phyloP scores from a whole-genome alignment of 257 asterid genomes.

The Solanum dulcamara region DNA sequence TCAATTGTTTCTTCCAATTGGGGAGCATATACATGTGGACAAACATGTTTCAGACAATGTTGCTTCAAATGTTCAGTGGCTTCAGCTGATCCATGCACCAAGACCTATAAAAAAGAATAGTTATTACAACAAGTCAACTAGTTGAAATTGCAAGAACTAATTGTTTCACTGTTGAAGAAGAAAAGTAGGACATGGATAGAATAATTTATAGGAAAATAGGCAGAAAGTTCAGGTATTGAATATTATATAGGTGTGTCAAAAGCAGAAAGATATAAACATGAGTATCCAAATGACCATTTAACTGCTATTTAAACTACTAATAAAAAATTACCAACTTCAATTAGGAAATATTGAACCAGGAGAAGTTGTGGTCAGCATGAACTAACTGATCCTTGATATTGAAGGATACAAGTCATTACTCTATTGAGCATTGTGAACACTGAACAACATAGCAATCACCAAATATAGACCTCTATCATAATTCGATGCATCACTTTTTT shows the following conservation, averaged over 20 bases:
- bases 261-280: not conserved
- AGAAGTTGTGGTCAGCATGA: not conserved
- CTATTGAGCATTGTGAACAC: not conserved
- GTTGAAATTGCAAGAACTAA: not conserved
- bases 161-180: not conserved
- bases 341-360: not conserved
- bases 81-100: conserved; percentile 99
- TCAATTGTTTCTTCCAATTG: conserved; percentile 90
- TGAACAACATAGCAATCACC: not conserved
- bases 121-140: not conserved
- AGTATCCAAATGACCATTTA: not conserved
- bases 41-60: conserved; percentile 71
- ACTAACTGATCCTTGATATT: not conserved
- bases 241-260: not conserved
- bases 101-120: conserved; percentile 47
- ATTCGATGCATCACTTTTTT: not conserved
- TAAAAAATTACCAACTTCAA: not conserved
- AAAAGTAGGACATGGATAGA: not conserved
- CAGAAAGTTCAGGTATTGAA: not conserved
- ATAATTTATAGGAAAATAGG: not conserved
- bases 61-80: conserved; percentile 98
- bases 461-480: not conserved
- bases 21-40: conserved; percentile 91
- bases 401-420: not conserved
- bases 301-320: not conserved